phyloP scores from a whole-genome alignment of 257 asterid species.

The Nicotiana obtusifolia region DNA sequence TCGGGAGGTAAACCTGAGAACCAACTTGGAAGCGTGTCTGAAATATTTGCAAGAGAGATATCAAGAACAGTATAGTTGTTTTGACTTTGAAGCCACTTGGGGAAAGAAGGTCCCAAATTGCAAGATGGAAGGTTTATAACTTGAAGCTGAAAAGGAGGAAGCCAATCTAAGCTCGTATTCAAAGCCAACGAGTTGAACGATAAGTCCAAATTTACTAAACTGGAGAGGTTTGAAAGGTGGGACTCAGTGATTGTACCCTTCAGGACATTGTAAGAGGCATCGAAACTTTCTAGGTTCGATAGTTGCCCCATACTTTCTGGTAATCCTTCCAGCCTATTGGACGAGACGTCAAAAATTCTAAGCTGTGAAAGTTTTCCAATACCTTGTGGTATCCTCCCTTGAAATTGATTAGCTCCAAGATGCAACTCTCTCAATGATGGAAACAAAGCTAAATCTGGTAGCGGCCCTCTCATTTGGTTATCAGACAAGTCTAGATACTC shows the following conservation, averaged over 20 bases:
- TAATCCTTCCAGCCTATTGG: not conserved
- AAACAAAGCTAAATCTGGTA: not conserved
- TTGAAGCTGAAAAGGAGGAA: conserved; percentile 21
- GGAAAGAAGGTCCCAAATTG: conserved; percentile 28
- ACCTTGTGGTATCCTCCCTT: not conserved
- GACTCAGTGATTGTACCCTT: conserved; percentile 20
- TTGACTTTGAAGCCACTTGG: conserved; percentile 25
- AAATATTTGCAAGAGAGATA: conserved; percentile 17
- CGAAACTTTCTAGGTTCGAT: not conserved
- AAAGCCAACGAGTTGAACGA: conserved; percentile 16
- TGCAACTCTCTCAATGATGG: not conserved
- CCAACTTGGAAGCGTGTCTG: conserved; percentile 28
- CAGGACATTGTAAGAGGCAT: conserved; percentile 15
- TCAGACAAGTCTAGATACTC: conserved; percentile 4
- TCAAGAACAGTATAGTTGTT: conserved; percentile 3
- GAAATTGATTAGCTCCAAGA: conserved; percentile 12
- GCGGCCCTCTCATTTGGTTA: conserved; percentile 10
- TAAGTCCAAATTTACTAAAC: conserved; percentile 2
- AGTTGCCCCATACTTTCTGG: conserved; percentile 15
- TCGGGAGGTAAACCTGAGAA: conserved; percentile 12
- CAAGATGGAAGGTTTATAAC: conserved; percentile 4
- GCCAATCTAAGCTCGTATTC: conserved; percentile 15
- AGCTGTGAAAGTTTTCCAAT: not conserved
- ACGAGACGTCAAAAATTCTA: not conserved
- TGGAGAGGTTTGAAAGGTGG: conserved; percentile 12